Percentiles rank a stretch among this genome's conserved stretches.
Conservation (phyloP, 306 rosid species). For the Vigna reflexopilosa region DNA sequence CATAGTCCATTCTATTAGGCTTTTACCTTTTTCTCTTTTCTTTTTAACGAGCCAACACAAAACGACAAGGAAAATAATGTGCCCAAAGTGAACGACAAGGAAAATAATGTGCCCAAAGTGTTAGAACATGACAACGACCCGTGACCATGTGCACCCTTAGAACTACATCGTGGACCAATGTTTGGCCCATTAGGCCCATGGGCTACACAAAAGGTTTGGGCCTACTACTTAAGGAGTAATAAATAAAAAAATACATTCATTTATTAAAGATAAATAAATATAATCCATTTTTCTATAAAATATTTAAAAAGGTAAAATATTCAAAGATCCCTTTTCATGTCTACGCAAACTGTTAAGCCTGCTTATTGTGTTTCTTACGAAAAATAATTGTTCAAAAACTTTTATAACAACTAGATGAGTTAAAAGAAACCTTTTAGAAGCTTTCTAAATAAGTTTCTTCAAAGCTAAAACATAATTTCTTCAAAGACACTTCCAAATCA, state of each 20-base stretch:
- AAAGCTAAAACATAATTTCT: background rate
- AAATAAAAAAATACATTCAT: background rate
- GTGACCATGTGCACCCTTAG: constrained; percentile 1
- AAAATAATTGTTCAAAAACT: background rate
- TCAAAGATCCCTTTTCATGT: background rate
- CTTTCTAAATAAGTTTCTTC: background rate
- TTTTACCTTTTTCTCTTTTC: background rate
- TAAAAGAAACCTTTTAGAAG: background rate
- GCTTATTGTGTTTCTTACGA: background rate
- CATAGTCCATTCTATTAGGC: background rate
- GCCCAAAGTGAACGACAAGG: constrained; percentile 35
- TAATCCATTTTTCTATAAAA: background rate
- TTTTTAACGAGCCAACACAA: background rate
- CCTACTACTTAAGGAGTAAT: background rate
- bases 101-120: constrained; percentile 28
- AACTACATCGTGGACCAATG: background rate
- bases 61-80: constrained; percentile 46
- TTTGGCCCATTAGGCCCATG: background rate
- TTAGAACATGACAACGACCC: constrained; percentile 23
- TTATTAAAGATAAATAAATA: background rate
- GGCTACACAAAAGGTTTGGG: background rate
- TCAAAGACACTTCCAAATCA: background rate
- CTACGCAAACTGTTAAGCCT: background rate
- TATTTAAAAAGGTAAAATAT: background rate
- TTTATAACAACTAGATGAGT: too few relatives aligned